Percentiles rank a stretch among this genome's conserved stretches.
phyloP scores from a whole-genome alignment of 2,329 filamentous ascomycete species.

The Colletotrichum tanaceti region DNA sequence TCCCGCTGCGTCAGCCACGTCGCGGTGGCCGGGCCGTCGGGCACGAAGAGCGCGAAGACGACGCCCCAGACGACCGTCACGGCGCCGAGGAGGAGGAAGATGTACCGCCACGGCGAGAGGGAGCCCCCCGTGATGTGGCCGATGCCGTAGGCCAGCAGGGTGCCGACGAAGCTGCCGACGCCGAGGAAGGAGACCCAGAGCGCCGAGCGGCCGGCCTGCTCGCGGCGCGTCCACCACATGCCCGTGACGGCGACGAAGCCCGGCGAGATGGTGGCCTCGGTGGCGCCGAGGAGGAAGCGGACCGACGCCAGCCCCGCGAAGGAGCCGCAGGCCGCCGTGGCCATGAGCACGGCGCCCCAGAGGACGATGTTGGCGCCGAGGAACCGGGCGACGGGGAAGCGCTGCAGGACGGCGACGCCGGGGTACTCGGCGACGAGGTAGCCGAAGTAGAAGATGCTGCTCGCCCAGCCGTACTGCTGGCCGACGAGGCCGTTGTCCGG shows the following conservation, averaged over 20 bases:
- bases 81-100: slow-evolving; percentile 51
- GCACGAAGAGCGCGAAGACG: slow-evolving; percentile 46
- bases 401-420: slow-evolving; percentile 47
- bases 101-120: slow-evolving; percentile 49
- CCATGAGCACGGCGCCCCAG: slow-evolving; percentile 49
- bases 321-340: slow-evolving; percentile 49
- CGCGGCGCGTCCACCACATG: slow-evolving; percentile 54
- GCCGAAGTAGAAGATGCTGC: slow-evolving; percentile 51
- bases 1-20: slow-evolving; percentile 47
- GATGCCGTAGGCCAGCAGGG: slow-evolving; percentile 51
- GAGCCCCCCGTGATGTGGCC: slow-evolving; percentile 47
- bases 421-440: slow-evolving; percentile 49
- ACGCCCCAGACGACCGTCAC: slow-evolving; percentile 46
- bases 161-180: slow-evolving; percentile 50
- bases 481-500: slow-evolving; percentile 46
- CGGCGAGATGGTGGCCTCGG: slow-evolving; percentile 50
- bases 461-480: slow-evolving; percentile 48
- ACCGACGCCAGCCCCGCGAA: slow-evolving; percentile 49
- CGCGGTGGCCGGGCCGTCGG: slow-evolving; percentile 47
- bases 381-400: slow-evolving; percentile 47
- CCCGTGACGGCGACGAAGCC: slow-evolving; percentile 53
- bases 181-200: slow-evolving; percentile 54
- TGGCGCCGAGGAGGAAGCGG: slow-evolving; percentile 52
- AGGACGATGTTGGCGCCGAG: slow-evolving; percentile 46
- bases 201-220: slow-evolving; percentile 52